Evolutionary conservation across 371 early-diverging fungal genomes (phyloP), one percentile per base, ranked within the genome.

Genomic region (Mortierella sp.): DNA sequence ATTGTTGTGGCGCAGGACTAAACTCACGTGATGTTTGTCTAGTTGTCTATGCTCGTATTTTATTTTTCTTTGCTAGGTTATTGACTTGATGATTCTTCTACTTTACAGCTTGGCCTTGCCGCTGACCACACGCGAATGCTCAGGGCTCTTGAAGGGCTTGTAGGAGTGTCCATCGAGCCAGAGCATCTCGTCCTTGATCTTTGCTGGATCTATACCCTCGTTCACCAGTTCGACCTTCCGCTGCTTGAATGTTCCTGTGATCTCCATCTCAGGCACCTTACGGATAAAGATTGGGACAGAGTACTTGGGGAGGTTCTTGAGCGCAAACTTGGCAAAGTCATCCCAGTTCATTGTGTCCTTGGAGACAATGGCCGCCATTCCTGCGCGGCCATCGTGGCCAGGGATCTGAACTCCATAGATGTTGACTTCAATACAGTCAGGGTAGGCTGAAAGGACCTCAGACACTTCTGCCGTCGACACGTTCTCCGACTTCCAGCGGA

Each of bases 401-500:
- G 92, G 92, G 13, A 93, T 87, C 34, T 88, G 77, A 10, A 90
- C 86, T 26, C 94, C 95, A 75, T 93, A 95, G 2, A 94, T 91
- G 80, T 93, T 94, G 67, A 91, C 92, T 73, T 94, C 95, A 14
- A 83, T 86, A 26, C 95, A 87, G 50, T 87, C 92, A 0, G 94
- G 92, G 74, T 90, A 94, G 3, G 88, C 73, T 28, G 90, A 90
- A 16, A 95, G 53, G 10, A 88, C 92, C 70, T 91, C 91, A 0
- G 92, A 90, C 14, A 95, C 94, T 83, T 95, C 95, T 6, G 90
- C 90, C 9, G 95, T 93, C 14, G 93, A 89, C 16, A 94, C 94
- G 75, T 94, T 94, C 79, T 94, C 94, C 2, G 92, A 89, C 69
- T 94, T 92, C 94, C 95, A 94, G 16, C 95, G 88, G 89, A 95